Conservation (phyloP, 2,329 filamentous ascomycete genomes). For the Dothistroma pini region DNA sequence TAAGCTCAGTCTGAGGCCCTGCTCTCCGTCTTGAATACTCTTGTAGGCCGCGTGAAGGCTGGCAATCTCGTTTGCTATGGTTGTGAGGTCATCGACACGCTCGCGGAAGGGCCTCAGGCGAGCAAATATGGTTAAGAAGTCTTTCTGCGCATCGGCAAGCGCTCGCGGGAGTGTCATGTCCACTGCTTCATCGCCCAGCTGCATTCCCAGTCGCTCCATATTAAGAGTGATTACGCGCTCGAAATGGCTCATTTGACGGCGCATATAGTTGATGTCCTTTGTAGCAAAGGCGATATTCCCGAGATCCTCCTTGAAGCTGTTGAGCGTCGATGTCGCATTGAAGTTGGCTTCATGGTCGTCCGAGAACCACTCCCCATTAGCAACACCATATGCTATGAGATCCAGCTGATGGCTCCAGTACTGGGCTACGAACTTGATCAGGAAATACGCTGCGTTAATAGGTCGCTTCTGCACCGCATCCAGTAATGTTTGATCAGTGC, state of each 20-base stretch:
- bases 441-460: constrained; percentile 17
- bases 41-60: constrained; percentile 22
- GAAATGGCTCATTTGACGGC: constrained; percentile 22
- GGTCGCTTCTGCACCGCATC: neutral
- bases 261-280: constrained; percentile 23
- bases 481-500: constrained; percentile 5
- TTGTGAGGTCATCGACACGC: constrained; percentile 21
- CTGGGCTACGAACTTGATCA: constrained; percentile 19
- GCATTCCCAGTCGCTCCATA: constrained; percentile 22
- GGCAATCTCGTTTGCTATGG: constrained; percentile 21
- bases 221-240: constrained; percentile 22
- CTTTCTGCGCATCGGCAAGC: constrained; percentile 21
- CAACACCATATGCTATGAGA: constrained; percentile 15
- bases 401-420: constrained; percentile 21
- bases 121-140: constrained; percentile 21
- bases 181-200: constrained; percentile 9
- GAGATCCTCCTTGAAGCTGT: constrained; percentile 23
- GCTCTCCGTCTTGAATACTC: constrained; percentile 24
- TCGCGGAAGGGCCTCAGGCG: constrained; percentile 20
- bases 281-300: constrained; percentile 14
- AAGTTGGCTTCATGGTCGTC: constrained; percentile 23
- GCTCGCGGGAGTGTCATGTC: constrained; percentile 6
- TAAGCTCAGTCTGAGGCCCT: constrained; percentile 21
- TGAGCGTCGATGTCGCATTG: constrained; percentile 7
- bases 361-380: constrained; percentile 22